These are phyloP conservation scores for Singerocomus rubriflavus DNA, from an alignment of 1,284 basidiomycete genomes.

Conservation along the genomic window DNA sequence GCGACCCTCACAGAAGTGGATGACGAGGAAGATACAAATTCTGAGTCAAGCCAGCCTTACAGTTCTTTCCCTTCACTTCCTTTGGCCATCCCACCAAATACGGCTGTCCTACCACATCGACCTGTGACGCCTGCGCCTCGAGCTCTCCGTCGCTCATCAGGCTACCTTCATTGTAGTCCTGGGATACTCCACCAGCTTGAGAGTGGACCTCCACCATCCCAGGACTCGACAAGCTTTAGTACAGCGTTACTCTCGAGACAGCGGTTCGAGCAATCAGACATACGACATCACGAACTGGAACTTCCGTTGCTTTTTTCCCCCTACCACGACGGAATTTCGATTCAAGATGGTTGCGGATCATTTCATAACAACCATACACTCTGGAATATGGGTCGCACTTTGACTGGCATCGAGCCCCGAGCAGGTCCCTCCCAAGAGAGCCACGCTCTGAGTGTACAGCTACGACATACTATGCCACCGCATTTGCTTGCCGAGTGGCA, in stretches of 20 bases:
- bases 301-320: not conserved
- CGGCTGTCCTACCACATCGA: not conserved
- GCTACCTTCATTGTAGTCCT: not conserved
- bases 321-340: not conserved
- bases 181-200: not conserved
- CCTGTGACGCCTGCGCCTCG: constrained; percentile 3
- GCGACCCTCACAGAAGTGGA: constrained; percentile 19
- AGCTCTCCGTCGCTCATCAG: constrained; percentile 1
- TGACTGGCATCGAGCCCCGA: not conserved
- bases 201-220: constrained; percentile 1
- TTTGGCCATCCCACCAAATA: constrained; percentile 3
- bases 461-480: not conserved
- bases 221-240: not conserved
- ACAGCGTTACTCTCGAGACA: not conserved
- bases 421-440: not conserved
- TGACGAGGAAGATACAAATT: constrained; percentile 18
- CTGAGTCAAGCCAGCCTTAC: constrained; percentile 15
- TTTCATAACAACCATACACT: not conserved
- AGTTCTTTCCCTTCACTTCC: constrained; percentile 12
- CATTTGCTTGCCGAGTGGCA: constrained; percentile 10
- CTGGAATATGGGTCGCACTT: constrained; percentile 5
- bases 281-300: constrained; percentile 1
- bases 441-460: constrained; percentile 2
- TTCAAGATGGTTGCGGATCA: not conserved
- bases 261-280: not conserved